phyloP scores from a whole-genome alignment of 108 stramenopile species.

The Pseudonitzschia delicatissima region DNA sequence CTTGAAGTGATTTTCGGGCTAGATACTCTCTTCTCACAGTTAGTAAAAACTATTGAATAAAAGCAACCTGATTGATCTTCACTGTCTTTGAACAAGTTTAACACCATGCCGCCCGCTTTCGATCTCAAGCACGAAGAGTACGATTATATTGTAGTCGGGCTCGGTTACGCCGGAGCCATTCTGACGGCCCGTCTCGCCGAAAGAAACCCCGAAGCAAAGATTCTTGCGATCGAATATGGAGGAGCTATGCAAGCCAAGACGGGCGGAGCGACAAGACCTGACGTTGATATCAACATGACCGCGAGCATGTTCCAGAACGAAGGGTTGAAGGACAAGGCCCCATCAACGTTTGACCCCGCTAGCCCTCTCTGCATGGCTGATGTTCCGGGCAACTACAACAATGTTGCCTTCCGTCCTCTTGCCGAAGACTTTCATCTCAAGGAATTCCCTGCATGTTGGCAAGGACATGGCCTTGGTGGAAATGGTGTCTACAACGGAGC shows the following conservation, averaged over 20 bases:
- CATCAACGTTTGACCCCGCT: neutral
- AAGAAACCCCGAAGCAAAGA: neutral
- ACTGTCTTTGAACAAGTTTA: too few relatives aligned
- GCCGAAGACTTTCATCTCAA: neutral
- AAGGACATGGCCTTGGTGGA: neutral
- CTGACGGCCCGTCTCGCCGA: neutral
- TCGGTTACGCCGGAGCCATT: neutral
- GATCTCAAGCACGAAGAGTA: neutral
- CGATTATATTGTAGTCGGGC: neutral
- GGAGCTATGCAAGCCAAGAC: neutral
- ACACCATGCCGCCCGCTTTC: neutral
- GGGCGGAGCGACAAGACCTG: neutral
- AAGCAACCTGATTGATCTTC: too few relatives aligned
- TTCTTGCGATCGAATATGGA: conserved; percentile 1
- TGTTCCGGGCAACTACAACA: neutral
- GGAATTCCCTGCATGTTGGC: neutral
- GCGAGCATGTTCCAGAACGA: neutral
- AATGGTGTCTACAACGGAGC: neutral
- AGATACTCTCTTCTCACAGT: too few relatives aligned
- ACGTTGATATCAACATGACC: neutral
- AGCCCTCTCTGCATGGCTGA: neutral
- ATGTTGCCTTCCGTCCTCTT: neutral
- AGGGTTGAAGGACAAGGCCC: neutral
- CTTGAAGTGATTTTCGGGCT: too few relatives aligned
- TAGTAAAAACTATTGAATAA: too few relatives aligned